Percentiles rank a stretch among this genome's conserved stretches.
Conservation (phyloP, 306 rosid species). For the Cicer chorassanicum region DNA sequence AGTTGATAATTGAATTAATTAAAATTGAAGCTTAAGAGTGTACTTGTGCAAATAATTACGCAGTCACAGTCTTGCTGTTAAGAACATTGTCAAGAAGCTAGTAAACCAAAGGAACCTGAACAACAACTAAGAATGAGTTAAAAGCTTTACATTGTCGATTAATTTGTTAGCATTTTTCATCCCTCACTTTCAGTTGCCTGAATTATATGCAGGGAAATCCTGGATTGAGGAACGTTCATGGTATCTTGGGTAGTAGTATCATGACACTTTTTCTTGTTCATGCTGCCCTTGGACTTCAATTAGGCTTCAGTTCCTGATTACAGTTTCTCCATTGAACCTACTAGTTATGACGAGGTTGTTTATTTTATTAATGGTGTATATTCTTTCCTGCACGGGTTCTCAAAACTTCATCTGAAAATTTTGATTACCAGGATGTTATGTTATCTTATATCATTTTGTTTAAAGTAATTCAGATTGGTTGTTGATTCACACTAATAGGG, state of each 20-base stretch:
- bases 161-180: not conserved
- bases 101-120: not conserved
- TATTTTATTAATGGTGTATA: slow-evolving; percentile 33
- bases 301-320: slow-evolving; percentile 72
- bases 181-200: slow-evolving; percentile 16
- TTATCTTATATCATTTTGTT: slow-evolving; percentile 16
- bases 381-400: slow-evolving; percentile 33
- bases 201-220: slow-evolving; percentile 72
- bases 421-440: slow-evolving; percentile 21
- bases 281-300: slow-evolving; percentile 86
- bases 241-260: slow-evolving; percentile 85
- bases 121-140: not conserved
- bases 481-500: not conserved
- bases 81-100: slow-evolving; percentile 14
- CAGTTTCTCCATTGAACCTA: not conserved
- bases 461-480: slow-evolving; percentile 12
- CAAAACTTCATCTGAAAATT: slow-evolving; percentile 27
- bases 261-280: slow-evolving; percentile 88
- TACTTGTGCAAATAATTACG: not conserved
- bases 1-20: not conserved
- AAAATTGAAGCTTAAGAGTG: not conserved
- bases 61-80: not conserved
- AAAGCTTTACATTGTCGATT: not conserved
- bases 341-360: slow-evolving; percentile 19
- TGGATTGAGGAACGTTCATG: slow-evolving; percentile 75